Base-by-base conservation (phyloP, 345 rosid species). In the Melaleuca alternifolia region DNA sequence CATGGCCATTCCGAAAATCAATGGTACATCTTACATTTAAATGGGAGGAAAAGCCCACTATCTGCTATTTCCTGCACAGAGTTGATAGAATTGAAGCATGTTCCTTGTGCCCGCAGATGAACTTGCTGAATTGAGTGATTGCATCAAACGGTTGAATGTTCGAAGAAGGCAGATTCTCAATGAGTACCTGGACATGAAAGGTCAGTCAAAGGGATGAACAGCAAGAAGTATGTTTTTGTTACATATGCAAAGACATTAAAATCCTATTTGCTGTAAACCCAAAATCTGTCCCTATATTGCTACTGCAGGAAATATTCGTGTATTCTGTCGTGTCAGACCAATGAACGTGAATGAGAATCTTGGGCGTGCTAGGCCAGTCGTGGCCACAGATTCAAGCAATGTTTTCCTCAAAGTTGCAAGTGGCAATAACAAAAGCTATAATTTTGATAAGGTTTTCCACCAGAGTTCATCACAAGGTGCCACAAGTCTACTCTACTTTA, bases 181-280 rank as follows among this genome's bases (percentile, higher is more conserved):
- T 87, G 98, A 94, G 76, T 92, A 91, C 56, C 90, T 96, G 89
- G 96, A 95, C 90, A 90, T 94, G 92, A 95, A 96, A 93, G 98
- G 98, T 96, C 75, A 90, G 90, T 87, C 28, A 77, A 50, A 53
- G 46, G 5, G 77, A 30, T 71, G 24, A 71, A 33, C 79, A 71
- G 46, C 15, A 37, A 16, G 48, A 33, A 65, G 79, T 33, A 71
- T 33, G 79, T 71, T 33, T 65, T 71, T 33, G 48, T 71, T 37
- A 33, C 79, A 20, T 71, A 46, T 71, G 59, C 26, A 26, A 33
- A 83, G 14, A 37, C 83, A 41, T 41, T 26, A 83, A 51, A 51
- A 14, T 54, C 54, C 57, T 1, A 51, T 83, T 51, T 83, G 37
- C 41, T 53, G 56, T 51, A 50, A 51, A 51, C 57, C 26, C 59